A percentile compares a stretch with the other conserved stretches of the same genome.
Evolutionary conservation across 2,329 filamentous ascomycete species (phyloP).

Genomic region (Ilyonectria sp.): DNA sequence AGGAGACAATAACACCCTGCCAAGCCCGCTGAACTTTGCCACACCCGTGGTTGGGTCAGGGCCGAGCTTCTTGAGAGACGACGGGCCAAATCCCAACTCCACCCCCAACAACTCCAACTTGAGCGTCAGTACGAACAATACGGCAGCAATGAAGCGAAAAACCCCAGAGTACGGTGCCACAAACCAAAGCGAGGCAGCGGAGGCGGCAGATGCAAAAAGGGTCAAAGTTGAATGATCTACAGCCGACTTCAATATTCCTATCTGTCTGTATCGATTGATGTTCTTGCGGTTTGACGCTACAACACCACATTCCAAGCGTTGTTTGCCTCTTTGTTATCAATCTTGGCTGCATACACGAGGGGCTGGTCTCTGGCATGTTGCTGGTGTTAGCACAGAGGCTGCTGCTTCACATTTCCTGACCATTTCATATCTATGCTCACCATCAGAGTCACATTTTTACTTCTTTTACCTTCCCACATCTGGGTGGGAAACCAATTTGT

Average conservation of each 20-base stretch:
- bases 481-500: slow-evolving; percentile 5
- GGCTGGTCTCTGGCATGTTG: slow-evolving; percentile 40
- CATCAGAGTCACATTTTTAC: neutral
- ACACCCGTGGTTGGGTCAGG: slow-evolving; percentile 80
- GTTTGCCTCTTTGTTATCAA: slow-evolving; percentile 27
- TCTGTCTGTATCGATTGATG: slow-evolving; percentile 10
- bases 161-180: slow-evolving; percentile 66
- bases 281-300: slow-evolving; percentile 2
- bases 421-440: neutral
- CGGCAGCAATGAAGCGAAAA: slow-evolving; percentile 65
- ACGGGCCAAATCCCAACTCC: slow-evolving; percentile 51
- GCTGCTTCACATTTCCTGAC: slow-evolving; percentile 5
- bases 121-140: slow-evolving; percentile 39
- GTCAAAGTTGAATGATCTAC: slow-evolving; percentile 64
- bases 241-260: neutral
- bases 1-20: slow-evolving; percentile 86
- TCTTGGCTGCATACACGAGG: slow-evolving; percentile 29
- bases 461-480: slow-evolving; percentile 3
- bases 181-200: slow-evolving; percentile 59
- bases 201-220: slow-evolving; percentile 65
- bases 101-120: slow-evolving; percentile 35
- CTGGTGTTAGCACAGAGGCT: slow-evolving; percentile 26
- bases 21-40: slow-evolving; percentile 92
- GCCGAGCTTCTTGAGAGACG: slow-evolving; percentile 75
- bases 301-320: slow-evolving; percentile 19